Evolutionary conservation across 2,329 filamentous ascomycete genomes (phyloP).

Genomic region (Trichophyton benhamiae): DNA sequence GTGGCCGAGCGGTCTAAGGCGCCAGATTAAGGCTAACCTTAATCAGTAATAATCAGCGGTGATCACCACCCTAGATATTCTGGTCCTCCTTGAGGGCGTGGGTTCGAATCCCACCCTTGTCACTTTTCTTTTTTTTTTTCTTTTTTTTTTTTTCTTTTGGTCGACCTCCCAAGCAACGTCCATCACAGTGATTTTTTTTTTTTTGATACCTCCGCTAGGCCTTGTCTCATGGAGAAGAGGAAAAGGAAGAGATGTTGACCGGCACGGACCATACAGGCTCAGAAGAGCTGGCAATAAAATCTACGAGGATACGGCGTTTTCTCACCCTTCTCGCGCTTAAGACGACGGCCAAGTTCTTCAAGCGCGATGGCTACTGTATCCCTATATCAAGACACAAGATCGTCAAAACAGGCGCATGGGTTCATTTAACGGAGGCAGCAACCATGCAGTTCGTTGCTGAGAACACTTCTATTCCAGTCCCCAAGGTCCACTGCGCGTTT

Average conservation of each 20-base stretch:
- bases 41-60: background rate
- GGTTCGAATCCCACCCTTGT: constrained; percentile 4
- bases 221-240: too few species aligned
- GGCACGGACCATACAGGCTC: background rate
- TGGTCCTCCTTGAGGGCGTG: constrained; percentile 1
- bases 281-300: background rate
- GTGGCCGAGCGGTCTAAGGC: constrained; percentile 5
- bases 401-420: constrained; percentile 24
- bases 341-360: background rate
- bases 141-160: background rate
- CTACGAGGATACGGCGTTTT: background rate
- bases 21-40: constrained; percentile 1
- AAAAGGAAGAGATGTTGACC: background rate
- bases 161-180: too few species aligned
- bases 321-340: background rate
- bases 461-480: constrained; percentile 36
- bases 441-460: constrained; percentile 31
- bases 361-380: background rate
- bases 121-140: background rate
- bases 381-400: constrained; percentile 2
- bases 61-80: background rate
- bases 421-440: constrained; percentile 28
- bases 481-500: constrained; percentile 36
- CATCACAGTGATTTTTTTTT: background rate
- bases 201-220: background rate